A percentile compares a stretch with the other conserved stretches of the same genome.
phyloP scores from a whole-genome alignment of 345 rosid species.

The Brassica incana region DNA sequence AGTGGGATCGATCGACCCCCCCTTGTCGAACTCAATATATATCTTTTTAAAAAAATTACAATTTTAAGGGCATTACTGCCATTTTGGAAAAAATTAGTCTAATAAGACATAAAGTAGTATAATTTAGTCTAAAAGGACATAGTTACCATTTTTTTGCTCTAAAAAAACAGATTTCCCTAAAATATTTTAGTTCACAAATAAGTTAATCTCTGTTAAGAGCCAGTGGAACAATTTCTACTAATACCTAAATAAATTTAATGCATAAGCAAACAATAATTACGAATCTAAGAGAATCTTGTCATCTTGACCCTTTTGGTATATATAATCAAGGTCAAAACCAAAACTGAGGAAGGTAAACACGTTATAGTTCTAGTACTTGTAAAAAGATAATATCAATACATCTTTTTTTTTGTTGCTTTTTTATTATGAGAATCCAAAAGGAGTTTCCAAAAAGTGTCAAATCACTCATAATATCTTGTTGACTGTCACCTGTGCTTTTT shows the following conservation, averaged over 20 bases:
- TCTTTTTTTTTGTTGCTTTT: neutral
- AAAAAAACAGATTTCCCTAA: no score
- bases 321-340: neutral
- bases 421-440: conserved; percentile 16
- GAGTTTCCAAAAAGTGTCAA: conserved; percentile 17
- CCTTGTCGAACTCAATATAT: no score
- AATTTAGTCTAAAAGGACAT: no score
- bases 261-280: neutral
- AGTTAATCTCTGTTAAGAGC: neutral
- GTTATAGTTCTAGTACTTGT: neutral
- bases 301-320: neutral
- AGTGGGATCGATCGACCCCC: no score
- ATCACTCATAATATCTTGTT: conserved; percentile 1
- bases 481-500: conserved; percentile 19
- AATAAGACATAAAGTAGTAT: no score
- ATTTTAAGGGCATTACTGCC: no score
- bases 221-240: neutral
- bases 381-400: conserved; percentile 5
- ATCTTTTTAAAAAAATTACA: no score
- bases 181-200: no score
- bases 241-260: neutral
- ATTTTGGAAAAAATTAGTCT: no score
- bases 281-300: neutral
- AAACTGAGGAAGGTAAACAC: conserved; percentile 6
- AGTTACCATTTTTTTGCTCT: no score